Evolutionary conservation across 768 basidiomycete genomes (phyloP).

Genomic region (Leccinum disarticulatum): DNA sequence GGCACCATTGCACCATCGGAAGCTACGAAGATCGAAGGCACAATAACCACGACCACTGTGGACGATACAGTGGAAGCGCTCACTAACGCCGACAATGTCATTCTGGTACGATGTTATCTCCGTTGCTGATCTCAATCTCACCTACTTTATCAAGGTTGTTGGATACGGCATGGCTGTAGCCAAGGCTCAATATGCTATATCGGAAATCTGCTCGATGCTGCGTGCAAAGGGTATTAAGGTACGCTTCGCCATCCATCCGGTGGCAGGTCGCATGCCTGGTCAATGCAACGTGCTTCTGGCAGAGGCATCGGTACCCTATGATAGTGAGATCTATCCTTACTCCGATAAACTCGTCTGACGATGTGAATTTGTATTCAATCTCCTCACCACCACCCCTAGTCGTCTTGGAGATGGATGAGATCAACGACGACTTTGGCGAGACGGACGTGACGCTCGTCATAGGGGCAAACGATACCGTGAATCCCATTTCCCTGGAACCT

Average conservation of each 20-base stretch:
- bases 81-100: slow-evolving; percentile 78
- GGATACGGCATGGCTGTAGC: slow-evolving; percentile 94
- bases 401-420: slow-evolving; percentile 92
- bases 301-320: slow-evolving; percentile 88
- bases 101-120: slow-evolving; percentile 48
- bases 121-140: slow-evolving; percentile 6
- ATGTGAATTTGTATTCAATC: background rate
- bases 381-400: slow-evolving; percentile 41
- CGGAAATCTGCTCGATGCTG: slow-evolving; percentile 73
- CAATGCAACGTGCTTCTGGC: slow-evolving; percentile 92
- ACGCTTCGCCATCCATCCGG: slow-evolving; percentile 86
- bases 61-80: slow-evolving; percentile 83
- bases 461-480: slow-evolving; percentile 91
- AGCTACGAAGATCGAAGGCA: slow-evolving; percentile 77
- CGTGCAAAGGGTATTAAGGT: slow-evolving; percentile 75
- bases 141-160: slow-evolving; percentile 50
- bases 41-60: slow-evolving; percentile 71
- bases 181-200: slow-evolving; percentile 79
- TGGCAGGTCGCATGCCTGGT: slow-evolving; percentile 91
- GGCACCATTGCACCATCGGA: slow-evolving; percentile 53
- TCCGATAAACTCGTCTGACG: background rate
- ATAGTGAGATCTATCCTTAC: slow-evolving; percentile 50
- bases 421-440: slow-evolving; percentile 87
- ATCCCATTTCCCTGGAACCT: slow-evolving; percentile 84
- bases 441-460: slow-evolving; percentile 91